Conservation (phyloP, 495 filamentous ascomycete genomes). For the Xylaria intraflava region DNA sequence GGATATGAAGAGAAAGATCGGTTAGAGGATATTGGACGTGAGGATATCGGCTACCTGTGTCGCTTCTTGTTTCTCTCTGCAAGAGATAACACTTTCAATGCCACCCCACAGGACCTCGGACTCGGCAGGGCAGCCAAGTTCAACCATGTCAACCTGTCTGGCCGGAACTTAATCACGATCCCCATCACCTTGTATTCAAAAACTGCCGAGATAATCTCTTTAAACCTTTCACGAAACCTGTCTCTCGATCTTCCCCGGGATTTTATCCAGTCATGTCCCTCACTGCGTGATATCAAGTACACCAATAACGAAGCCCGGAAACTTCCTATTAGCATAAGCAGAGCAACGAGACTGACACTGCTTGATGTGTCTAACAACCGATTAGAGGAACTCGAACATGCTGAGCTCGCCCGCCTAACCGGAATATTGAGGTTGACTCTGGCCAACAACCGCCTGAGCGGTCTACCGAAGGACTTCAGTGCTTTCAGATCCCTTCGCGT, state of each 20-base stretch:
- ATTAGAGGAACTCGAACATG: slow-evolving; percentile 77
- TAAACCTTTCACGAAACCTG: slow-evolving; percentile 88
- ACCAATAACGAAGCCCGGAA: slow-evolving; percentile 83
- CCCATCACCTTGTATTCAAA: slow-evolving; percentile 90
- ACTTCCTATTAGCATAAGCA: slow-evolving; percentile 76
- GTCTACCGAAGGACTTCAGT: slow-evolving; percentile 73
- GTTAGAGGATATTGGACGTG: slow-evolving; percentile 91
- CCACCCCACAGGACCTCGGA: slow-evolving; percentile 59
- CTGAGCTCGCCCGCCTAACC: slow-evolving; percentile 51
- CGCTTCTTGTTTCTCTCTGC: slow-evolving; percentile 91
- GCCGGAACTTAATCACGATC: slow-evolving; percentile 89
- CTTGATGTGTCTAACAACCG: slow-evolving; percentile 94
- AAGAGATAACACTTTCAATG: slow-evolving; percentile 70
- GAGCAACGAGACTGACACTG: slow-evolving; percentile 74
- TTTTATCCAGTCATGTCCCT: slow-evolving; percentile 89
- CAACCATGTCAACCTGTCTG: slow-evolving; percentile 85
- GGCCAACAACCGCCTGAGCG: slow-evolving; percentile 80
- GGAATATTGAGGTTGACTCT: slow-evolving; percentile 86
- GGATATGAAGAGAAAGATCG: slow-evolving; percentile 84
- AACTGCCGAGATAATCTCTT: slow-evolving; percentile 83
- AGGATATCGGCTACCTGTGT: slow-evolving; percentile 95
- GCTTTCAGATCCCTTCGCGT: slow-evolving; percentile 68
- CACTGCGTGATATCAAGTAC: slow-evolving; percentile 90
- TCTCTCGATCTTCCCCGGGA: slow-evolving; percentile 90
- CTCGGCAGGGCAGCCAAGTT: slow-evolving; percentile 78